phyloP scores from a whole-genome alignment of 768 basidiomycete species.

The Tulasnella sp. region DNA sequence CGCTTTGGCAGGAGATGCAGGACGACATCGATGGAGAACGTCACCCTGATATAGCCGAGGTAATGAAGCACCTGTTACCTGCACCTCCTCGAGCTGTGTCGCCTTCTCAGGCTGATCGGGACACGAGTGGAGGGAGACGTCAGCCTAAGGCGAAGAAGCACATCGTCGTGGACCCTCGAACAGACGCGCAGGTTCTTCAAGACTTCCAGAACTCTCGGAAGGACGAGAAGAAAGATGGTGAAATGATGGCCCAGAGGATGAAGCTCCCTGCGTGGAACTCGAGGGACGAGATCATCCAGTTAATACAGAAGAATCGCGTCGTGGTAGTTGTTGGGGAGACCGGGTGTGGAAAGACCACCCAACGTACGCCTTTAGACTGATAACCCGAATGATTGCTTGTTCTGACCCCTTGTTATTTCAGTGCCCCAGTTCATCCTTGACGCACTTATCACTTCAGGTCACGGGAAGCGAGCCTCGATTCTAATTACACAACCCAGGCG shows the following conservation, averaged over 20 bases:
- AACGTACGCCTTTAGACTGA: conserved; percentile 38
- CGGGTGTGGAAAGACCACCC: conserved; percentile 88
- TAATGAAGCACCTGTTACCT: conserved; percentile 50
- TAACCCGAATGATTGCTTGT: too few species aligned
- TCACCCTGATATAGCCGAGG: conserved; percentile 62
- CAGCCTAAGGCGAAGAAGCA: conserved; percentile 21
- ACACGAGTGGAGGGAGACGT: conserved; percentile 13
- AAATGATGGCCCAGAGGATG: conserved; percentile 45
- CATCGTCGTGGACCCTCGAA: conserved; percentile 33
- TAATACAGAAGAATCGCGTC: conserved; percentile 49
- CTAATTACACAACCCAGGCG: conserved; percentile 84
- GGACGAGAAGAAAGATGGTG: conserved; percentile 25
- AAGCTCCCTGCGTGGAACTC: conserved; percentile 69
- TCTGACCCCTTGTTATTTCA: conserved; percentile 26
- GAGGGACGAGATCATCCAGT: conserved; percentile 48
- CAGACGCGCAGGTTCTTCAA: conserved; percentile 39
- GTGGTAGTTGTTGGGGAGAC: conserved; percentile 88
- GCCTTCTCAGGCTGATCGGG: conserved; percentile 6
- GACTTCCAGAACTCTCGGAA: conserved; percentile 43
- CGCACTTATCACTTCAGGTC: conserved; percentile 50
- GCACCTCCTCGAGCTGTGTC: conserved; percentile 25
- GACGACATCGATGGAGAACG: conserved; percentile 31
- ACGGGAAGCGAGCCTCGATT: conserved; percentile 60
- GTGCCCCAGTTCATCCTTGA: conserved; percentile 89
- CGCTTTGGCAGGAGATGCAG: conserved; percentile 52